Conservation (phyloP, 345 rosid species). For the Bruguiera gymnorhiza region DNA sequence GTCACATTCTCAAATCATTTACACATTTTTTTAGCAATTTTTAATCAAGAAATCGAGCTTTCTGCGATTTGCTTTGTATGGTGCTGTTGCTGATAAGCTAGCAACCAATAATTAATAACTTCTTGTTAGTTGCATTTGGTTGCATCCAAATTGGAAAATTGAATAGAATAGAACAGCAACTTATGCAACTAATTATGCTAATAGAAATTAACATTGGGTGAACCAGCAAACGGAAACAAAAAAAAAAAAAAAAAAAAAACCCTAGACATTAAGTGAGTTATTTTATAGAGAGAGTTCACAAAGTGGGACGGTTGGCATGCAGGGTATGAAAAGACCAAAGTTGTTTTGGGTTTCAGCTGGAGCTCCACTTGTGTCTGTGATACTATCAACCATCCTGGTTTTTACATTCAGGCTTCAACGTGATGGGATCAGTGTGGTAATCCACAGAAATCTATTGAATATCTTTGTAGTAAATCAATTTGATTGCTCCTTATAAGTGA, state of each 20-base stretch:
- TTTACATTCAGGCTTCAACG: slow-evolving; percentile 71
- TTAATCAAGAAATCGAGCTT: too few species aligned
- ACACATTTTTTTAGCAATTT: too few species aligned
- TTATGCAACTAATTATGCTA: too few species aligned
- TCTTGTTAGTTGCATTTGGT: too few species aligned
- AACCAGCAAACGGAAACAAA: too few species aligned
- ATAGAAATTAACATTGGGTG: too few species aligned
- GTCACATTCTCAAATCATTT: too few species aligned
- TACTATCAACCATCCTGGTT: slow-evolving; percentile 70
- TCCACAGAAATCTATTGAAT: background rate
- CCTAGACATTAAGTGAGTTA: background rate
- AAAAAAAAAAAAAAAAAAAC: background rate
- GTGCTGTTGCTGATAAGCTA: too few species aligned
- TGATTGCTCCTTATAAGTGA: background rate
- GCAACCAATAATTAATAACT: too few species aligned
- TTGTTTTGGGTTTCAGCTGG: slow-evolving; percentile 87
- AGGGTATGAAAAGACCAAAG: slow-evolving; percentile 76
- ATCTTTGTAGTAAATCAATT: background rate
- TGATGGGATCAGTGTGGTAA: slow-evolving; percentile 70
- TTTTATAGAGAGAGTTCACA: background rate
- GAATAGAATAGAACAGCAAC: too few species aligned
- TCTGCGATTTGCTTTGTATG: too few species aligned
- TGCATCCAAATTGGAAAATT: too few species aligned
- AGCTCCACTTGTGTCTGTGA: slow-evolving; percentile 73
- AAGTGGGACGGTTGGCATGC: slow-evolving; percentile 30